Evolutionary conservation across 2,329 filamentous ascomycete species (phyloP), one percentile per base, ranked within the genome.

Genomic region (Emmonsia crescens): DNA sequence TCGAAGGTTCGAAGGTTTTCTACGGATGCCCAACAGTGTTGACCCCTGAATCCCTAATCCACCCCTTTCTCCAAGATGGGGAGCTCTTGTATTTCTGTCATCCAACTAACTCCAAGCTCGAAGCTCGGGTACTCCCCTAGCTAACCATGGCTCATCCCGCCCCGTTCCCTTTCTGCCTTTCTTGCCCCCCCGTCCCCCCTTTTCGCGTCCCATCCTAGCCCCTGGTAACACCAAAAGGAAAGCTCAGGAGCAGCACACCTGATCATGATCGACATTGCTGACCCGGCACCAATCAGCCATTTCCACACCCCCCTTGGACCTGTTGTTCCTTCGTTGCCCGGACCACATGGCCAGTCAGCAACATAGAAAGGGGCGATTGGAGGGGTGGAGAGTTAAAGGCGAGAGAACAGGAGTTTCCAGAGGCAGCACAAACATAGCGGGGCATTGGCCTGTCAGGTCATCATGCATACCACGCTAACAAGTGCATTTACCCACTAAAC

Each of bases 111-210:
- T 31, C 27, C 38, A 46, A 57, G 33, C 55, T 57, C 19, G 40
- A 27, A 31, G 19, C 40, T 46, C 24, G 55, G 55, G 29, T 29
- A n/a, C 12, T 31, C 38, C 54, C 54, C 36, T 38, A 29, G 19
- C 27, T 29, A 57, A 46, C 55, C 55, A 44, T 44, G 55, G 55
- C 40, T 36, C 55, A 46, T 57, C 55, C 55, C 55, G 55, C 55
- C 46, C 36, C 40, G 27, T 19, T 57, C 16, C 55, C 38, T 16
- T 38, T 38, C 51, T 55, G 5, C 24, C 49, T 19, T 5, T 24
- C 46, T 49, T 24, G 42, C 31, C n/a, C 19, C 16, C 12, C n/a
- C 12, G 16, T 44, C 24, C 40, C 55, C 38, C 27, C 38, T 57
- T 44, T 46, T 2, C n/a, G 5, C 16, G 52, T 9, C 54, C 54